phyloP scores from a whole-genome alignment of 768 basidiomycete species.

The Cystofilobasidium capitatum region DNA sequence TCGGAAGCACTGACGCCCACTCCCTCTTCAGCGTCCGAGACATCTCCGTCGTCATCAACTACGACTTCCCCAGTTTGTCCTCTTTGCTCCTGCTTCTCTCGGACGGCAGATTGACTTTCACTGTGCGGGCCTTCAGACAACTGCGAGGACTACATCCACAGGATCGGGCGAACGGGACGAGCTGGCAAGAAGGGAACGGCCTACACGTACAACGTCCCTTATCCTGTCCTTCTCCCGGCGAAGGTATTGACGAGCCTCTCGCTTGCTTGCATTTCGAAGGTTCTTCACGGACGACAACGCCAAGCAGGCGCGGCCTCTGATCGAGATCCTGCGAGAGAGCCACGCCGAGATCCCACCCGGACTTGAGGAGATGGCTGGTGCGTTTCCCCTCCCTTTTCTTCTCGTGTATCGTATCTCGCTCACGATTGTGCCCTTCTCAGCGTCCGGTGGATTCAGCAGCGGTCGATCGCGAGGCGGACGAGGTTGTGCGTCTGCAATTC shows the following conservation, averaged over 20 bases:
- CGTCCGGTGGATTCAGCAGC: no score
- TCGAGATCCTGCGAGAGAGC: conserved; percentile 74
- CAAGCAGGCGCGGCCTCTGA: conserved; percentile 83
- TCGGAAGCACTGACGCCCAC: no score
- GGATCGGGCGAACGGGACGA: conserved; percentile 71
- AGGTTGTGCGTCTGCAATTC: no score
- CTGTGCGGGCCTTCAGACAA: conserved; percentile 83
- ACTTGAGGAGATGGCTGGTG: conserved; percentile 84
- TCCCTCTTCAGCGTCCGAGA: conserved; percentile 93
- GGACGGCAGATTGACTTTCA: no score
- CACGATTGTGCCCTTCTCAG: no score
- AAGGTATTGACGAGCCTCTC: conserved; percentile 46
- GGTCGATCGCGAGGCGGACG: no score
- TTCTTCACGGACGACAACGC: conserved; percentile 48
- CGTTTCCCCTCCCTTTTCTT: conserved; percentile 61
- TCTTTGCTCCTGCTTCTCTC: not conserved
- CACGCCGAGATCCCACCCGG: conserved; percentile 77
- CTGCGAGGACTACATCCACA: conserved; percentile 26
- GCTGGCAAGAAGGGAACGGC: conserved; percentile 79
- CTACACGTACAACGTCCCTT: conserved; percentile 66
- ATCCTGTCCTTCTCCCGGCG: conserved; percentile 55
- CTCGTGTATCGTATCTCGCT: not conserved
- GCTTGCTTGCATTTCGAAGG: no score
- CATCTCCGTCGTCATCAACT: conserved; percentile 83
- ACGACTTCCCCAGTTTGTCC: conserved; percentile 68